phyloP scores from a whole-genome alignment of 441 rosid genomes.

The Daphne laureola region DNA sequence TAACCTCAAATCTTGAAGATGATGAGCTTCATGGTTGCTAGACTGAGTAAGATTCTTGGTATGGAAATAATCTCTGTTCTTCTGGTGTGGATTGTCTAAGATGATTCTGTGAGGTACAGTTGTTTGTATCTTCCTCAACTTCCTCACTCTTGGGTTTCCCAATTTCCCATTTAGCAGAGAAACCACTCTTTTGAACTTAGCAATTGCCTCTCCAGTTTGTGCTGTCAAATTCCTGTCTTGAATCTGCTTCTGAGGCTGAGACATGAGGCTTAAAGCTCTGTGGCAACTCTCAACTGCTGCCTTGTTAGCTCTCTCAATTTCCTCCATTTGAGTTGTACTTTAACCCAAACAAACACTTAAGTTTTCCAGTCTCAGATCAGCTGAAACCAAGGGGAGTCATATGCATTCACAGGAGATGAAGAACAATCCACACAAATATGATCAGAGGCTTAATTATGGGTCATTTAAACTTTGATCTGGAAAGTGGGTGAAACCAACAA shows the following conservation, averaged over 20 bases:
- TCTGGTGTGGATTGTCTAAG: constrained; percentile 43
- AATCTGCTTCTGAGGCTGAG: constrained; percentile 51
- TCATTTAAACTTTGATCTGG: too few species aligned
- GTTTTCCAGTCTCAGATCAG: constrained; percentile 10
- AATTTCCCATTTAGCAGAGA: constrained; percentile 56
- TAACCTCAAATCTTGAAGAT: constrained; percentile 47
- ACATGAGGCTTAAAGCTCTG: constrained; percentile 43
- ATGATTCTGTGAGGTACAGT: constrained; percentile 43
- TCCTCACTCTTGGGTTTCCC: constrained; percentile 93
- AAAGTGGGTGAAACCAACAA: too few species aligned
- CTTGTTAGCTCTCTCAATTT: constrained; percentile 77
- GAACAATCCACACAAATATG: background rate
- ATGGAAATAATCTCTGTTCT: constrained; percentile 24
- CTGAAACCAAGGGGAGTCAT: constrained; percentile 14
- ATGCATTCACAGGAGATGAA: constrained; percentile 4
- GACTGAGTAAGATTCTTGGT: constrained; percentile 38
- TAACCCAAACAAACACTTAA: constrained; percentile 26
- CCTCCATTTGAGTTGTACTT: constrained; percentile 49
- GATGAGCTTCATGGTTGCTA: constrained; percentile 25
- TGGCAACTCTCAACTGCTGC: constrained; percentile 70
- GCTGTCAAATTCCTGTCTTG: constrained; percentile 44
- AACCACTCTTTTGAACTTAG: constrained; percentile 69
- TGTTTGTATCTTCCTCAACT: constrained; percentile 38
- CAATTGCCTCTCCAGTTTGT: constrained; percentile 78
- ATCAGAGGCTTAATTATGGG: too few species aligned